Percentiles rank a stretch among this genome's conserved stretches.
phyloP scores from a whole-genome alignment of 1,284 basidiomycete genomes.

The Ustilago esculenta region DNA sequence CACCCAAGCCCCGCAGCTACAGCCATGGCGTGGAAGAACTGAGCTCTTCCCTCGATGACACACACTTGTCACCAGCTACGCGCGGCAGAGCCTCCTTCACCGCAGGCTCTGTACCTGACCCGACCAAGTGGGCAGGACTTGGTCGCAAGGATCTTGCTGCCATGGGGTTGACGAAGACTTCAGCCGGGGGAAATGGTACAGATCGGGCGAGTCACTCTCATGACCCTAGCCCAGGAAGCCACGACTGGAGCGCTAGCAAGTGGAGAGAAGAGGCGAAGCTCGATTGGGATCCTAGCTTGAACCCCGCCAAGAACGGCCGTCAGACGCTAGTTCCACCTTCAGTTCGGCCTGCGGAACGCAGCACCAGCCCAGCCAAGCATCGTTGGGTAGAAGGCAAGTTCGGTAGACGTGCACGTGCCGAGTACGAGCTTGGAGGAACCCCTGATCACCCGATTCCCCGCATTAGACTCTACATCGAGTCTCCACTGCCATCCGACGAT shows the following conservation, averaged over 20 bases:
- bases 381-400: constrained; percentile 61
- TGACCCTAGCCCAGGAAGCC: constrained; percentile 36
- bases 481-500: constrained; percentile 55
- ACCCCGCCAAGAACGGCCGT: constrained; percentile 4
- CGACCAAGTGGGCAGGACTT: constrained; percentile 39
- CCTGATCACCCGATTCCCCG: constrained; percentile 65
- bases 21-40: constrained; percentile 24
- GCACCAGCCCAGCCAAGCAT: constrained; percentile 27
- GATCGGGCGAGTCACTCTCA: constrained; percentile 5
- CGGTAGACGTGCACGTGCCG: constrained; percentile 66
- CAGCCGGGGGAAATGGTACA: constrained; percentile 6
- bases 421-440: constrained; percentile 68
- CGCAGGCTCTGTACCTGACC: constrained; percentile 6
- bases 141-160: constrained; percentile 57
- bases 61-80: constrained; percentile 3
- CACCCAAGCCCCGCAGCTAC: constrained; percentile 28
- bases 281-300: constrained; percentile 38
- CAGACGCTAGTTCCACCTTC: constrained; percentile 11
- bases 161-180: constrained; percentile 26
- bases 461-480: constrained; percentile 65
- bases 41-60: constrained; percentile 6
- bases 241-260: constrained; percentile 44
- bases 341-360: constrained; percentile 11
- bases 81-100: constrained; percentile 28
- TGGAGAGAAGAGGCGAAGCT: constrained; percentile 45